phyloP scores from a whole-genome alignment of 768 basidiomycete genomes.

The Boletus bicolor region DNA sequence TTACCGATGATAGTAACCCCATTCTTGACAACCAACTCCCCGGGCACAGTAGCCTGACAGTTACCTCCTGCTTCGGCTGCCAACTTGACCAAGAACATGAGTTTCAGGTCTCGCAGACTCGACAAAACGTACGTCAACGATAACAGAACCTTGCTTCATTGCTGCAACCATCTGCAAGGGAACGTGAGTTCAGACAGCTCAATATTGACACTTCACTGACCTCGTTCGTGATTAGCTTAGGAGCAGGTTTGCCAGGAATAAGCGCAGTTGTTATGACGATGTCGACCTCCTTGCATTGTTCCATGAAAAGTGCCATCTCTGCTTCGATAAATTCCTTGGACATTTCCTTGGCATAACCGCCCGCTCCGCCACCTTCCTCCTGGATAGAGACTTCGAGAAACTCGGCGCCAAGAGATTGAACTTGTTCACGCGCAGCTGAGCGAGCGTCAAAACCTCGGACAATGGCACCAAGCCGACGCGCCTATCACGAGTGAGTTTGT shows the following conservation, averaged over 20 bases:
- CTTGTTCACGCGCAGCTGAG: slow-evolving; percentile 81
- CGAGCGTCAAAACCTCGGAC: slow-evolving; percentile 88
- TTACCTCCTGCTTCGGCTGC: slow-evolving; percentile 91
- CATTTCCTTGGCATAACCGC: slow-evolving; percentile 90
- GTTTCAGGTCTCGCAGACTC: not conserved
- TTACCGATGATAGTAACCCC: slow-evolving; percentile 84
- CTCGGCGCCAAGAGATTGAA: slow-evolving; percentile 86
- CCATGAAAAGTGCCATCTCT: slow-evolving; percentile 85
- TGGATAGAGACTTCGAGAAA: slow-evolving; percentile 79
- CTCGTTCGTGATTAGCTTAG: slow-evolving; percentile 77
- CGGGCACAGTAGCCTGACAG: slow-evolving; percentile 78
- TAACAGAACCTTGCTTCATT: slow-evolving; percentile 91
- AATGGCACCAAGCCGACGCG: slow-evolving; percentile 80
- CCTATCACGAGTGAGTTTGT: slow-evolving; percentile 39
- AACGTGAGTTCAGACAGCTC: slow-evolving; percentile 6
- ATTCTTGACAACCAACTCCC: slow-evolving; percentile 61
- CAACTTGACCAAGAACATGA: slow-evolving; percentile 25
- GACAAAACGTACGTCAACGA: slow-evolving; percentile 56
- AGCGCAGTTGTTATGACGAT: slow-evolving; percentile 86
- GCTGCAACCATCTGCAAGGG: slow-evolving; percentile 64
- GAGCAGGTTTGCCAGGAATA: slow-evolving; percentile 84
- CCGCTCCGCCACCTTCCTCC: slow-evolving; percentile 79
- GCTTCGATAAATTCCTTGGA: slow-evolving; percentile 86
- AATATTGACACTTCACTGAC: slow-evolving; percentile 18
- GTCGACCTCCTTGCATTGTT: slow-evolving; percentile 86